phyloP scores from a whole-genome alignment of 2,329 filamentous ascomycete genomes.

The Calonectria henricotiae region DNA sequence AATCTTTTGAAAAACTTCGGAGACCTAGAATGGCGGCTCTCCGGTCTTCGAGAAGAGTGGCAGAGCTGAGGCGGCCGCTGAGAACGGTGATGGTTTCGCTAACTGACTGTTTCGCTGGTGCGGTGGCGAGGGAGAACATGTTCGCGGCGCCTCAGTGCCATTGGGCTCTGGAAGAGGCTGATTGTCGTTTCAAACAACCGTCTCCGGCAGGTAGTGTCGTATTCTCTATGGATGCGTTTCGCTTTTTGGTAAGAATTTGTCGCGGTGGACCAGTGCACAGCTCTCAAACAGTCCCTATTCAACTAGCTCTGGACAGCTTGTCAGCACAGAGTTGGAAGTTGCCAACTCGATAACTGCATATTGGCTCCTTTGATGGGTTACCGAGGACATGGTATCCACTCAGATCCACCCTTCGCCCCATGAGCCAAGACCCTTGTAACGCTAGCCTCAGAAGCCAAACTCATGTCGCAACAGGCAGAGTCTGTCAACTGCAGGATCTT shows the following conservation, averaged over 20 bases:
- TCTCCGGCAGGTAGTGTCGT: slow-evolving; percentile 32
- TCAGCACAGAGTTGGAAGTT: slow-evolving; percentile 36
- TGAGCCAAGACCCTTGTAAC: slow-evolving; percentile 20
- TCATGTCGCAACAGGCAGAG: slow-evolving; percentile 5
- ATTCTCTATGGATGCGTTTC: neutral
- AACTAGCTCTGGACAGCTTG: slow-evolving; percentile 49
- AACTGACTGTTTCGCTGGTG: slow-evolving; percentile 95
- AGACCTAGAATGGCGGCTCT: slow-evolving; percentile 93
- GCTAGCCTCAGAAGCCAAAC: slow-evolving; percentile 8
- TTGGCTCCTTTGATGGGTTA: slow-evolving; percentile 25
- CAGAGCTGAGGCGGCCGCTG: slow-evolving; percentile 88
- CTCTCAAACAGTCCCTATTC: slow-evolving; percentile 13
- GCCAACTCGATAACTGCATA: slow-evolving; percentile 48
- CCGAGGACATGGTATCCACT: slow-evolving; percentile 12
- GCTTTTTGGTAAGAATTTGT: neutral
- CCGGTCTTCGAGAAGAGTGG: slow-evolving; percentile 94
- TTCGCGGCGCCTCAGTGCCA: slow-evolving; percentile 53
- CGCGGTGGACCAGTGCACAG: slow-evolving; percentile 18
- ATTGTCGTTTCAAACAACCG: slow-evolving; percentile 40
- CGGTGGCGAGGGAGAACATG: slow-evolving; percentile 78
- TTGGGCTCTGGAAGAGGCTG: slow-evolving; percentile 48
- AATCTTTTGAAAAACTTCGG: slow-evolving; percentile 96
- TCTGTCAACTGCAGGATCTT: slow-evolving; percentile 13
- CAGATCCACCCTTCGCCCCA: slow-evolving; percentile 21
- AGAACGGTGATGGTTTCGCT: slow-evolving; percentile 94